Conservation (phyloP, 495 filamentous ascomycete genomes). For the Copromyces sp. region DNA sequence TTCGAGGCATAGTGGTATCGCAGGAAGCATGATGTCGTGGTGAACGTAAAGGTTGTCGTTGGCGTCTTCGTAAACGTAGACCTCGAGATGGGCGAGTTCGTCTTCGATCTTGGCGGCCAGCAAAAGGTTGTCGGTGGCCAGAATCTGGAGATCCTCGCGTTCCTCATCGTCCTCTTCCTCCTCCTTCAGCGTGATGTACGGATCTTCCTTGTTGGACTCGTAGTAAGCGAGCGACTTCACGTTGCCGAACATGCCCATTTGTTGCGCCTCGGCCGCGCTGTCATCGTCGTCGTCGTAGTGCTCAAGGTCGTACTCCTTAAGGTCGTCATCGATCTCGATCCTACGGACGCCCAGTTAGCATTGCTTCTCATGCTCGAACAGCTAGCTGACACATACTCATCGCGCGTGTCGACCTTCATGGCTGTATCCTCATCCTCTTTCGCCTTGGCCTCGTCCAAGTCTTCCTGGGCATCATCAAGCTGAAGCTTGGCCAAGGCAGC, state of each 20-base stretch:
- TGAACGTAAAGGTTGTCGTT: slow-evolving; percentile 97
- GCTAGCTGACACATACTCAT: slow-evolving; percentile 10
- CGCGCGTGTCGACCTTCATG: slow-evolving; percentile 9
- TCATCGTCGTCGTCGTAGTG: slow-evolving; percentile 80
- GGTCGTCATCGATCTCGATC: slow-evolving; percentile 55
- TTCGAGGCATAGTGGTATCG: slow-evolving; percentile 89
- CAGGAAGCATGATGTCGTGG: slow-evolving; percentile 98
- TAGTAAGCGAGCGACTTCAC: slow-evolving; percentile 89
- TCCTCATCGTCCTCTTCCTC: slow-evolving; percentile 65
- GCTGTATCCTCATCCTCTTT: slow-evolving; percentile 10
- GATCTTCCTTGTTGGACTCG: slow-evolving; percentile 83
- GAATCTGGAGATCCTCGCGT: slow-evolving; percentile 85
- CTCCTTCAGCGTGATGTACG: slow-evolving; percentile 83
- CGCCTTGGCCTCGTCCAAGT: slow-evolving; percentile 57
- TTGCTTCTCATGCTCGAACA: background rate
- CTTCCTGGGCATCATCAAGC: slow-evolving; percentile 84
- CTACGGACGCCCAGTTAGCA: slow-evolving; percentile 19
- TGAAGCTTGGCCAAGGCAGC: slow-evolving; percentile 79
- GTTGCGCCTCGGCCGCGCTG: slow-evolving; percentile 48
- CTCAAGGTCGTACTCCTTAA: slow-evolving; percentile 92
- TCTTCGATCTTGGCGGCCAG: slow-evolving; percentile 91
- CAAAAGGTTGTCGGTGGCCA: slow-evolving; percentile 84
- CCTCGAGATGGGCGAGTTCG: slow-evolving; percentile 89
- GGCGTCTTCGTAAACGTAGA: slow-evolving; percentile 92
- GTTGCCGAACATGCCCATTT: slow-evolving; percentile 90